Base-by-base conservation (phyloP, 352 stramenopile genomes). In the Hyaloperonospora arabidopsidis region DNA sequence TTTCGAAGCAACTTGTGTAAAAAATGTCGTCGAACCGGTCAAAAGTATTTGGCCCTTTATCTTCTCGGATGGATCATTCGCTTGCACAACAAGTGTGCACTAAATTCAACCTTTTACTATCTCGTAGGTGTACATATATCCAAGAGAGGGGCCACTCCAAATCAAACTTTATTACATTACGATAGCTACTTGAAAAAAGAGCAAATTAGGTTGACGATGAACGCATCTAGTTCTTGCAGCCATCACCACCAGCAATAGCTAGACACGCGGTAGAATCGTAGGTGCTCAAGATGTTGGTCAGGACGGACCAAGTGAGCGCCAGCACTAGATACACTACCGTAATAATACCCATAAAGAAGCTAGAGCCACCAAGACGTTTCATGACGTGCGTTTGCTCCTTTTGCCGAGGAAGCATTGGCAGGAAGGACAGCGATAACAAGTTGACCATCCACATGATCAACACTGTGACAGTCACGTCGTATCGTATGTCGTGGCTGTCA, bases 361-460 rank as follows among this genome's bases (percentile, higher is more conserved):
- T 77, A 15, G 66, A 84, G 43, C 73, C 73, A 15, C 74, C 77
- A 29, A 75, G 59, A 36, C 66, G 67, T 69, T 87, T 87, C 59
- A 88, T 74, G 38, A 72, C 57, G 57, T 84, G 78, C 1, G 75
- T 76, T 54, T 85, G 61, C 45, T 74, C 64, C 58, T 88, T 88
- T 60, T 88, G 78, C 2, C 71, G 71, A 25, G 78, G 78, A 38
- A 88, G 68, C 52, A 84, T 65, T 3, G 72, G 22, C 32, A 88
- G 57, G 45, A 75, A 83, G 18, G 46, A 44, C 11, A 86, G 59
- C 36, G 74, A 81, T 29, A 77, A 58, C 21, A 88, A 49, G 35
- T 82, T 79, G 55, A 71, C 39, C 38, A 21, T 50, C 55, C 76
- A 84, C 67, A 79, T 78, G 57, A 88, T 70, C 21, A 81, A 1